A percentile compares a stretch with the other conserved stretches of the same genome.
Evolutionary conservation across 495 filamentous ascomycete genomes (phyloP).

Genomic region (Barbatosphaeria neglecta): DNA sequence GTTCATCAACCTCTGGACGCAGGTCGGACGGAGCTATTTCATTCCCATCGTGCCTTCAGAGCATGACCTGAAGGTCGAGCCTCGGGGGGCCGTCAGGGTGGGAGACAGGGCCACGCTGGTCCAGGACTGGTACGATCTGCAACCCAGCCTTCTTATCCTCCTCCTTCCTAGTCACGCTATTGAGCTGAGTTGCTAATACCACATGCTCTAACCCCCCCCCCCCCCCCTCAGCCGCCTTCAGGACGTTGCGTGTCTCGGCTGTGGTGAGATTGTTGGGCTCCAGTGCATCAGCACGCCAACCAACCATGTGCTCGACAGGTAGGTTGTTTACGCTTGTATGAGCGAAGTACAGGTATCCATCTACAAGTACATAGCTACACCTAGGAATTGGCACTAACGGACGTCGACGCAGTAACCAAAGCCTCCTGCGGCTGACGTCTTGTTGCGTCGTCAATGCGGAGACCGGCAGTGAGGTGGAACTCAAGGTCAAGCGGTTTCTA

Average conservation of each 20-base stretch:
- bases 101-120: constrained; percentile 21
- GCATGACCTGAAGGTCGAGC: constrained; percentile 5
- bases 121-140: constrained; percentile 18
- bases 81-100: constrained; percentile 6
- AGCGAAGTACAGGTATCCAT: too few species aligned
- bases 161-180: neutral
- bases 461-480: constrained; percentile 4
- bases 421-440: constrained; percentile 12
- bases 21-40: constrained; percentile 30
- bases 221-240: constrained; percentile 13
- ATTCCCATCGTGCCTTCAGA: constrained; percentile 22
- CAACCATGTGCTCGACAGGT: constrained; percentile 25
- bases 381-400: neutral
- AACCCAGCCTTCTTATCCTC: neutral
- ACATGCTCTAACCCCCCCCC: neutral
- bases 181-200: neutral
- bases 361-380: too few species aligned
- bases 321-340: neutral
- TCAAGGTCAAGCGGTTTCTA: constrained; percentile 18
- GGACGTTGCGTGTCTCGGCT: constrained; percentile 17
- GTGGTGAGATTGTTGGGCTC: constrained; percentile 14
- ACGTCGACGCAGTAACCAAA: constrained; percentile 11
- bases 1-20: constrained; percentile 31
- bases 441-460: constrained; percentile 5
- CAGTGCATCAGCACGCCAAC: constrained; percentile 16